These are phyloP conservation scores for Phytophthora europaea DNA, from an alignment of 352 stramenopile species.

Conservation along the genomic window DNA sequence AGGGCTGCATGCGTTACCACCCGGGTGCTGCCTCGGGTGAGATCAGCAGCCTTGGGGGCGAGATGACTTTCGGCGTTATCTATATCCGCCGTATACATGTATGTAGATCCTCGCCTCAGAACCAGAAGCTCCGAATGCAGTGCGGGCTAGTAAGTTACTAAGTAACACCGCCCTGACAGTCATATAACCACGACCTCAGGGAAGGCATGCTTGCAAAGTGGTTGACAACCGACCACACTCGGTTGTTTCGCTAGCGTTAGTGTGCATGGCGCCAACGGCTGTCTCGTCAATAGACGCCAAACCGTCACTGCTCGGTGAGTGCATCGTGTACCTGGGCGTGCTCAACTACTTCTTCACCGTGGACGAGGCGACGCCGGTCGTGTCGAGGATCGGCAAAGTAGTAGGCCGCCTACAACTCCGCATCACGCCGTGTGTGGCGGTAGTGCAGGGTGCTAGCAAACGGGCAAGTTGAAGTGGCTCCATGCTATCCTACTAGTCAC, in stretches of 20 bases:
- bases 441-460: conserved; percentile 14
- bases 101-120: conserved; percentile 23
- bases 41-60: background rate
- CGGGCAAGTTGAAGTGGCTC: conserved; percentile 41
- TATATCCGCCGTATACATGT: conserved; percentile 15
- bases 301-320: conserved; percentile 49
- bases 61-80: conserved; percentile 14
- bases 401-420: conserved; percentile 49
- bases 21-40: background rate
- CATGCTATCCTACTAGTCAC: background rate
- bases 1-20: background rate
- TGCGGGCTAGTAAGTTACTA: background rate
- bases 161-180: background rate
- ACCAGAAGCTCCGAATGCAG: conserved; percentile 23
- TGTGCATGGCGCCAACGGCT: conserved; percentile 4
- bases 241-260: background rate
- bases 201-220: background rate
- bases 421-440: conserved; percentile 52
- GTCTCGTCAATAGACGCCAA: conserved; percentile 22
- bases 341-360: conserved; percentile 76
- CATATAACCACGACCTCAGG: background rate
- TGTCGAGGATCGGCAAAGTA: conserved; percentile 61
- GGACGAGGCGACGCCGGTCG: conserved; percentile 53
- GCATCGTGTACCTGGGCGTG: conserved; percentile 63
- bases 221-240: background rate